phyloP scores from a whole-genome alignment of 2,329 filamentous ascomycete species.

The Aureobasidium vineae region DNA sequence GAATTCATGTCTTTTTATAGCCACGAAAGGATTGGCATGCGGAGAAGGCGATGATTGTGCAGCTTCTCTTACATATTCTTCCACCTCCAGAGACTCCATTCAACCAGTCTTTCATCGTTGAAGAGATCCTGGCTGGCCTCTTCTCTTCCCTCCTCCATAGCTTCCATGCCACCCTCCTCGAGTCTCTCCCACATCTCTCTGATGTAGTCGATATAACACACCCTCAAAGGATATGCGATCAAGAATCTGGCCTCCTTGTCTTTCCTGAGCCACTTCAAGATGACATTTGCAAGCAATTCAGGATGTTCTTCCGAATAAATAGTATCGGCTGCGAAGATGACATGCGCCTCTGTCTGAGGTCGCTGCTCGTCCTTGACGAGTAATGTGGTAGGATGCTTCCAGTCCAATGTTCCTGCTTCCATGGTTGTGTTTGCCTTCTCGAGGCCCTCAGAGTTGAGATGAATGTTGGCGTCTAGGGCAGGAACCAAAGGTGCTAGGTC shows the following conservation, averaged over 20 bases:
- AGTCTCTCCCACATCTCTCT: conserved; percentile 44
- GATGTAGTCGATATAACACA: conserved; percentile 46
- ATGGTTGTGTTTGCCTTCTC: conserved; percentile 26
- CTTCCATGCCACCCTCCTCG: conserved; percentile 41
- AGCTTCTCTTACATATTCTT: conserved; percentile 34
- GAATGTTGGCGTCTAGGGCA: conserved; percentile 38
- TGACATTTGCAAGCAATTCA: conserved; percentile 39
- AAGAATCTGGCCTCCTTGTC: conserved; percentile 38
- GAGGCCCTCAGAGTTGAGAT: conserved; percentile 34
- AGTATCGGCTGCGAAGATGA: conserved; percentile 46
- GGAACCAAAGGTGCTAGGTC: conserved; percentile 40
- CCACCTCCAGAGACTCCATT: conserved; percentile 45
- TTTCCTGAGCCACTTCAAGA: conserved; percentile 40
- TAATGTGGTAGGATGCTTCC: conserved; percentile 37
- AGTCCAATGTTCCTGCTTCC: conserved; percentile 41
- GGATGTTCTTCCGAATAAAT: conserved; percentile 47
- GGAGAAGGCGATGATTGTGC: background rate
- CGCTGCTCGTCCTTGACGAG: conserved; percentile 12
- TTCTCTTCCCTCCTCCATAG: conserved; percentile 39
- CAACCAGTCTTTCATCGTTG: conserved; percentile 42
- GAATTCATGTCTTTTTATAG: background rate
- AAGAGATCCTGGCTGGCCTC: conserved; percentile 35
- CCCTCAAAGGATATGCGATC: conserved; percentile 43
- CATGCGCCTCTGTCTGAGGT: conserved; percentile 19
- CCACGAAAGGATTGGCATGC: background rate